Base-by-base conservation (phyloP, 495 filamentous ascomycete species). In the Podospora tetraspora region DNA sequence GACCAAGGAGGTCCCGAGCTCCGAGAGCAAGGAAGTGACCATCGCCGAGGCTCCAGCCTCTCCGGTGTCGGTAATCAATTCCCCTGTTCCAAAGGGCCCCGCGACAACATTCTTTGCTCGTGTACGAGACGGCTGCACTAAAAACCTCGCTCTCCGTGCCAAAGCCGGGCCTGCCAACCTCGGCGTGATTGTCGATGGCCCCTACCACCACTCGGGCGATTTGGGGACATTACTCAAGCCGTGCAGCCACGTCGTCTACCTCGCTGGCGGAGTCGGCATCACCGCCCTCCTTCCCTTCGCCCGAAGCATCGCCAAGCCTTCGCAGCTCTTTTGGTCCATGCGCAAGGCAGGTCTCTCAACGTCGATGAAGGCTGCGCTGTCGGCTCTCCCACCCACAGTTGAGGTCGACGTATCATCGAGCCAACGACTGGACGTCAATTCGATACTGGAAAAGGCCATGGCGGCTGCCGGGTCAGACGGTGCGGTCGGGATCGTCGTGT, bases 221-320 rank as follows among this genome's bases (percentile, higher is more conserved):
- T 63, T 71, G 11, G 61, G 58, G 0, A 56, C 63, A 0, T 24
- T 63, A 19, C 71, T 73, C 4, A 56, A 23, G 30, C 63, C 61
- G 12, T 71, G 72, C 57, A 63, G 69, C 13, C 66, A 59, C 22
- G 16, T 76, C 5, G 21, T 76, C 16, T 76, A 69, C 62, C 74
- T 77, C 19, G 72, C 70, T 27, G 72, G 74, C 22, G 70, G 72
- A 21, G 75, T 74, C 2, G 74, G 72, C 9, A 69, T 76, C 59
- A 72, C 74, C 2, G 68, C 69, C 23, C 29, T 73, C 27, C 61
- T 76, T 10, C 68, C 73, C 7, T 70, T 68, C 52, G 62, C 72
- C 57, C 70, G 70, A 16, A 62, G 9, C 29, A 64, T 65, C 19
- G 19, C 29, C 43, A 65, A 16, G 25, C 66, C 69, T 2, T 68